These are phyloP conservation scores for Nymphaea thermarum DNA, from an alignment of 164 flowering plant genomes.

Conservation along the genomic window DNA sequence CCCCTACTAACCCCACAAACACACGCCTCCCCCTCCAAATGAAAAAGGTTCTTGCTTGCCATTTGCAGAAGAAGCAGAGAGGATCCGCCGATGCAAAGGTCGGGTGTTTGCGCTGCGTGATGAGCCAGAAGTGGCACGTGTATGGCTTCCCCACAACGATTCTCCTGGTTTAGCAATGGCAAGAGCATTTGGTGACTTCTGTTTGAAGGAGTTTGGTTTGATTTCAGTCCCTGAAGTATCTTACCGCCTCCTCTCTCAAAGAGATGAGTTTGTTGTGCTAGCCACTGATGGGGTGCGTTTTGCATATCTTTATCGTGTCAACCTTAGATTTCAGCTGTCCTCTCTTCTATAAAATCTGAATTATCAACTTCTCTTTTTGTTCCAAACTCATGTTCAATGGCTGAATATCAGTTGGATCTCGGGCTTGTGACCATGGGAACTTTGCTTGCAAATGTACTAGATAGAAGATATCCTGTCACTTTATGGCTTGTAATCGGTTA, in stretches of 20 bases:
- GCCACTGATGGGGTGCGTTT: slow-evolving; percentile 8
- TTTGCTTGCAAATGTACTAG: too few species aligned
- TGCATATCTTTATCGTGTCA: too few species aligned
- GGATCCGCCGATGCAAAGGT: slow-evolving; percentile 6
- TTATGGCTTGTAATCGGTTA: too few species aligned
- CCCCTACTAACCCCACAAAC: neutral
- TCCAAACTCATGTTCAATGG: too few species aligned
- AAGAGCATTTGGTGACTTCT: slow-evolving; percentile 34
- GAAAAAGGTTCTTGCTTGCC: neutral
- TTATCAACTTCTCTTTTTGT: too few species aligned
- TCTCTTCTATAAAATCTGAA: too few species aligned
- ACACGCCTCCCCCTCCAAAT: too few species aligned
- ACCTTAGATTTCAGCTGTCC: too few species aligned
- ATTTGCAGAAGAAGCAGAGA: slow-evolving; percentile 7
- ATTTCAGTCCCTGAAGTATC: slow-evolving; percentile 1
- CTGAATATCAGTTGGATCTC: too few species aligned
- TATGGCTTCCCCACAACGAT: slow-evolving; percentile 5
- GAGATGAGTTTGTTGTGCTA: slow-evolving; percentile 7
- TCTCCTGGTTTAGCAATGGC: slow-evolving; percentile 11
- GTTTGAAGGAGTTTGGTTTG: slow-evolving; percentile 7
- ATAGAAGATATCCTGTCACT: too few species aligned
- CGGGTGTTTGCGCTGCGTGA: slow-evolving; percentile 4
- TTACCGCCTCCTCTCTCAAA: slow-evolving; percentile 2
- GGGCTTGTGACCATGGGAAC: too few species aligned
- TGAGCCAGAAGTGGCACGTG: slow-evolving; percentile 5